Evolutionary conservation across 2,329 filamentous ascomycete genomes (phyloP).

Genomic region (Pseudogymnoascus sp.): DNA sequence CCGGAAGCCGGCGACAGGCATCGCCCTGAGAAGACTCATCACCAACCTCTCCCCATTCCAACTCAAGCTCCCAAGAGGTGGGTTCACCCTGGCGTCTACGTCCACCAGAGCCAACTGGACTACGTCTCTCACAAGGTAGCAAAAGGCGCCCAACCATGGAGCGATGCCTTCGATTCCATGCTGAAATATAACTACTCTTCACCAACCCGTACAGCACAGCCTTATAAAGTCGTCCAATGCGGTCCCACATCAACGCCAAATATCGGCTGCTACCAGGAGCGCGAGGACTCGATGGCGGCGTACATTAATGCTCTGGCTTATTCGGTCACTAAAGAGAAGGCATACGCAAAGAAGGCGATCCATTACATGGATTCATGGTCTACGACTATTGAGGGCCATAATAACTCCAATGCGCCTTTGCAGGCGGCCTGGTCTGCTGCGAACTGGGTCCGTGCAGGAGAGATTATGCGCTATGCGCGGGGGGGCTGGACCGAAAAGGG

Average conservation of each 20-base stretch:
- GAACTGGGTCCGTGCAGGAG: conserved; percentile 24
- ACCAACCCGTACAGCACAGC: conserved; percentile 10
- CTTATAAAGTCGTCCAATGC: conserved; percentile 21
- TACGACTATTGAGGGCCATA: conserved; percentile 21
- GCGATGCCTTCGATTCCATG: conserved; percentile 17
- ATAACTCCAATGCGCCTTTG: conserved; percentile 24
- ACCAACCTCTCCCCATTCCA: conserved; percentile 4
- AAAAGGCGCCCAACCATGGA: conserved; percentile 13
- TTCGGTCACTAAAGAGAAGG: conserved; percentile 17
- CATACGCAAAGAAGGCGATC: conserved; percentile 25
- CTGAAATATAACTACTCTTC: conserved; percentile 12
- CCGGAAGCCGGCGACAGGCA: neutral
- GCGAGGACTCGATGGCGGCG: conserved; percentile 25
- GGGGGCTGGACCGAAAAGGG: conserved; percentile 19
- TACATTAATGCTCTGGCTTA: conserved; percentile 26
- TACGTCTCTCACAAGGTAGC: conserved; percentile 9
- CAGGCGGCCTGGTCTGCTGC: conserved; percentile 26
- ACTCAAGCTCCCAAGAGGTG: conserved; percentile 6
- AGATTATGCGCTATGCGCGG: conserved; percentile 24
- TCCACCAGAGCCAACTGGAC: conserved; percentile 10
- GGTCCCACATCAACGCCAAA: conserved; percentile 24
- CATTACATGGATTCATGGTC: conserved; percentile 26
- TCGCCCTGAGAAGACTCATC: neutral
- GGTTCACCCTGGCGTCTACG: conserved; percentile 12
- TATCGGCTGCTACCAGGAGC: conserved; percentile 24